phyloP scores from a whole-genome alignment of 768 basidiomycete species.

The Podaxis mareebaensis region DNA sequence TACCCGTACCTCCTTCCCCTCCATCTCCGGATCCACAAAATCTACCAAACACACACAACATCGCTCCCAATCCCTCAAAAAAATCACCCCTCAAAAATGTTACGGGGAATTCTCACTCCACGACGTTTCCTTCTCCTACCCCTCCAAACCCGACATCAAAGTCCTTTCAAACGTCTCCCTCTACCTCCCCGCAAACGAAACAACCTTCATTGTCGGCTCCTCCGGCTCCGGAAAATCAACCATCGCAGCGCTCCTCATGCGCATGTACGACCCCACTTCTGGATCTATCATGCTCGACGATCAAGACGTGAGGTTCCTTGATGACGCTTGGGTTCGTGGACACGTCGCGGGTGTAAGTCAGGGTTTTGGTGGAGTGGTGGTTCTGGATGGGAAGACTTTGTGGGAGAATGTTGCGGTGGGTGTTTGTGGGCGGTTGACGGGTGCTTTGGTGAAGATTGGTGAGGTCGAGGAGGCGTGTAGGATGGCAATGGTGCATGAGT shows the following conservation, averaged over 20 bases:
- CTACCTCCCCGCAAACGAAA: conserved; percentile 71
- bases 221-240: conserved; percentile 96
- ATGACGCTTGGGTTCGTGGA: conserved; percentile 62
- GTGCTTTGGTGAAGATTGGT: conserved; percentile 58
- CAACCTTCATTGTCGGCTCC: conserved; percentile 87
- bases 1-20: conserved; percentile 51
- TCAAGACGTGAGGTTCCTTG: conserved; percentile 74
- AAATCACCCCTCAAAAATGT: conserved; percentile 66
- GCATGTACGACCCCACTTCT: conserved; percentile 74
- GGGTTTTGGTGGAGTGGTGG: conserved; percentile 56
- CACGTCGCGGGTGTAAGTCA: conserved; percentile 81
- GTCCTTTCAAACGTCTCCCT: conserved; percentile 71
- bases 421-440: conserved; percentile 28
- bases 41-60: conserved; percentile 24
- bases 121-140: conserved; percentile 82
- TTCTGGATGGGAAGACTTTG: conserved; percentile 73
- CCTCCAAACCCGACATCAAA: conserved; percentile 66
- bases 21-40: conserved; percentile 44
- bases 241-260: conserved; percentile 77
- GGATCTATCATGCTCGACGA: conserved; percentile 74
- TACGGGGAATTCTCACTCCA: conserved; percentile 75
- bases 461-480: conserved; percentile 83
- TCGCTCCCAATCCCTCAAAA: conserved; percentile 39
- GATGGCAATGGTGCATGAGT: conserved; percentile 87
- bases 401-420: conserved; percentile 89